phyloP scores from a whole-genome alignment of 371 early-diverging fungal genomes.

The Mucor mucedo region DNA sequence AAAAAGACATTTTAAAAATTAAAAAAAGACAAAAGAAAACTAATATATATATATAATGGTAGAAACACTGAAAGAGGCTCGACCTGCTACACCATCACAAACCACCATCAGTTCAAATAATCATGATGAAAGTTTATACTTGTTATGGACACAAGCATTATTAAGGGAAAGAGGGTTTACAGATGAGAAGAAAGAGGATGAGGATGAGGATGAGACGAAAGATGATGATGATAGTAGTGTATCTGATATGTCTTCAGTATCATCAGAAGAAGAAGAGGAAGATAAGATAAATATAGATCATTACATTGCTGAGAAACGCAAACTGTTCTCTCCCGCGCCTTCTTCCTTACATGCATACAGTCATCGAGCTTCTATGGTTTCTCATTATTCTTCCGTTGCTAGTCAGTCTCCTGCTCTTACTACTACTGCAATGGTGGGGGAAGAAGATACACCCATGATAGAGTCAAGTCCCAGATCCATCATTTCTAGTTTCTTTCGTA shows the following conservation, averaged over 20 bases:
- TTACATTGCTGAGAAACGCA: constrained; percentile 14
- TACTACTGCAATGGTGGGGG: neutral
- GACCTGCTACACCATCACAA: constrained; percentile 15
- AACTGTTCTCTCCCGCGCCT: constrained; percentile 5
- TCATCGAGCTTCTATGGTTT: constrained; percentile 7
- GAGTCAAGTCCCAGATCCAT: no score
- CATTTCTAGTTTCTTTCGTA: neutral
- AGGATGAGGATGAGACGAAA: constrained; percentile 16
- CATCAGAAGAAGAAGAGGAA: constrained; percentile 15
- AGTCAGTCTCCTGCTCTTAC: neutral
- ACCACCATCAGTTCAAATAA: constrained; percentile 26
- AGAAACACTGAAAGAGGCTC: neutral
- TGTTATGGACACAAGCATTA: constrained; percentile 46
- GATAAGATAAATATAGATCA: constrained; percentile 1
- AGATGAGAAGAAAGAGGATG: constrained; percentile 18
- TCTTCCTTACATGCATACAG: constrained; percentile 2
- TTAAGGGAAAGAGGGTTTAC: constrained; percentile 37
- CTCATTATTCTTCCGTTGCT: constrained; percentile 4
- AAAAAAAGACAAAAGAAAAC: neutral
- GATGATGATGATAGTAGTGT: constrained; percentile 37
- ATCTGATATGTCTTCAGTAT: constrained; percentile 15
- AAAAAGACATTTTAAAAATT: neutral
- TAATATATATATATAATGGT: neutral
- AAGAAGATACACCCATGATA: neutral
- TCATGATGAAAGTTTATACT: constrained; percentile 42